A percentile compares a stretch with the other conserved stretches of the same genome.
These are phyloP conservation scores for Globisporangium apiculatum DNA, from an alignment of 352 stramenopile genomes.

Conservation along the genomic window DNA sequence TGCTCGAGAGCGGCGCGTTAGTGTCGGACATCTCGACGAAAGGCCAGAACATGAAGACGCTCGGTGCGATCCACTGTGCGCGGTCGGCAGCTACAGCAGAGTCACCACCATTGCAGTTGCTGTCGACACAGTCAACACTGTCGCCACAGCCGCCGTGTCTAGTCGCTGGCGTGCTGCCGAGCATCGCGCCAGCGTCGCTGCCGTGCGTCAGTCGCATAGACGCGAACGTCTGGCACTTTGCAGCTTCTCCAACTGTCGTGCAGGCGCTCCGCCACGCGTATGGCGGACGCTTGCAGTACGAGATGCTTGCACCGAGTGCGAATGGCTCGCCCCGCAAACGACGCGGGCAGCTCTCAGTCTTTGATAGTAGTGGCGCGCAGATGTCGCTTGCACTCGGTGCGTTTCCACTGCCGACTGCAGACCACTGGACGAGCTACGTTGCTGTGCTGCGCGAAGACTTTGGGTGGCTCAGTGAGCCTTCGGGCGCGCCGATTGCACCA, in stretches of 20 bases:
- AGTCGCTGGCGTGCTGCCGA: slow-evolving; percentile 25
- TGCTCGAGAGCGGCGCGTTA: slow-evolving; percentile 14
- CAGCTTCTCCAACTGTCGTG: slow-evolving; percentile 25
- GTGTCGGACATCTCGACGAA: slow-evolving; percentile 50
- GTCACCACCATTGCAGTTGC: neutral
- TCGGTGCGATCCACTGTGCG: slow-evolving; percentile 28
- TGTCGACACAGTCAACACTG: neutral
- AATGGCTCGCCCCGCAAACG: slow-evolving; percentile 48
- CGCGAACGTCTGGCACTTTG: slow-evolving; percentile 65
- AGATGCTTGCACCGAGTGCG: slow-evolving; percentile 57
- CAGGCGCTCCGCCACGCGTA: slow-evolving; percentile 31
- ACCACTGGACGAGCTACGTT: slow-evolving; percentile 57
- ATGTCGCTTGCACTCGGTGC: slow-evolving; percentile 43
- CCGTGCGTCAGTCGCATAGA: slow-evolving; percentile 55
- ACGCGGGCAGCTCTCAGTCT: slow-evolving; percentile 51
- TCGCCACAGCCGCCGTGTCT: slow-evolving; percentile 17
- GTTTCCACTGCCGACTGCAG: slow-evolving; percentile 35
- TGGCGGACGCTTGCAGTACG: slow-evolving; percentile 58
- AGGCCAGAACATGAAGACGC: slow-evolving; percentile 35
- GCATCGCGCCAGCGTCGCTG: slow-evolving; percentile 28
- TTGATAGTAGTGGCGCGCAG: slow-evolving; percentile 17
- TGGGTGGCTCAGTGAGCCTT: slow-evolving; percentile 57
- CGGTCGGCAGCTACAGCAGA: neutral
- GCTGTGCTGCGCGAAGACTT: slow-evolving; percentile 69
- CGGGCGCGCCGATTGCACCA: slow-evolving; percentile 19